Conservation (phyloP, 1,284 basidiomycete species). For the Pholiota adiposa region DNA sequence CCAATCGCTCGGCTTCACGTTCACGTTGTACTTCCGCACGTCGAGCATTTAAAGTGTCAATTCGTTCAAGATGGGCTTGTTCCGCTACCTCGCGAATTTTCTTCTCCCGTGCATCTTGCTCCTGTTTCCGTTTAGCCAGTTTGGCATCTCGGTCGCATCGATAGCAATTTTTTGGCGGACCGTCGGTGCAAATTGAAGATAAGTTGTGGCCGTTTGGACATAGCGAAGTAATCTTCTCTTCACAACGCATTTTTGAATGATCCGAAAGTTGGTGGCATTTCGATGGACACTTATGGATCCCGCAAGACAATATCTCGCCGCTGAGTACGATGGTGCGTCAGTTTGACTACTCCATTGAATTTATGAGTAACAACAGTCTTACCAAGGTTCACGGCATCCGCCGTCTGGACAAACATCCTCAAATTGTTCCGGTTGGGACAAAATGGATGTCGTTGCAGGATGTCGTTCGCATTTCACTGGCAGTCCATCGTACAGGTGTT, state of each 20-base stretch:
- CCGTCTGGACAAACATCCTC: constrained; percentile 59
- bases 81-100: constrained; percentile 4
- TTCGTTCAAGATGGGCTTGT: constrained; percentile 20
- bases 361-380: constrained; percentile 26
- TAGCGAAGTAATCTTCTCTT: constrained; percentile 37
- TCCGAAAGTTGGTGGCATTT: constrained; percentile 59
- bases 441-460: constrained; percentile 39
- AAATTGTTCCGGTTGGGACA: constrained; percentile 51
- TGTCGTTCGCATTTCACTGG: constrained; percentile 62
- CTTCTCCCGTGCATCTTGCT: constrained; percentile 2
- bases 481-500: constrained; percentile 61
- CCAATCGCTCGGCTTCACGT: constrained; percentile 21
- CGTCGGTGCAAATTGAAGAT: constrained; percentile 33
- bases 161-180: constrained; percentile 24
- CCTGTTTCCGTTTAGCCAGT: constrained; percentile 15
- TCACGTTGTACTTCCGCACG: constrained; percentile 16
- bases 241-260: constrained; percentile 51
- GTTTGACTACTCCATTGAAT: background rate
- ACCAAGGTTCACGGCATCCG: constrained; percentile 64
- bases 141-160: constrained; percentile 28
- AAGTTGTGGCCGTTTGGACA: constrained; percentile 27
- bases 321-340: constrained; percentile 37
- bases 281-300: constrained; percentile 52
- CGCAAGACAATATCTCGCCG: constrained; percentile 47
- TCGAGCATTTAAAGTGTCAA: constrained; percentile 27